phyloP scores from a whole-genome alignment of 1,284 basidiomycete species.

The Anthracocystis setariae region DNA sequence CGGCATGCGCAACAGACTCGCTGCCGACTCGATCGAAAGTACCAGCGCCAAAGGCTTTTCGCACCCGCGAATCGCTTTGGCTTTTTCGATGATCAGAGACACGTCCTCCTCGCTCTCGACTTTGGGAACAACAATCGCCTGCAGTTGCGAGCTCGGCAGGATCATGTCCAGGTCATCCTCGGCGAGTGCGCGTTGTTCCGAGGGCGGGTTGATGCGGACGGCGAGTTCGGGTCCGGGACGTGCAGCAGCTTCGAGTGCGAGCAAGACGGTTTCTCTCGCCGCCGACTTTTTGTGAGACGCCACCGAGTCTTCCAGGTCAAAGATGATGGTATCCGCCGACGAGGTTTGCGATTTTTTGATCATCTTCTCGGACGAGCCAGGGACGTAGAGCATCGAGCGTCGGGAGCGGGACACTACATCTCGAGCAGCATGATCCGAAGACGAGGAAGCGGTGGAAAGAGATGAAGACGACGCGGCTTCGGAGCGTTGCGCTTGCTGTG shows the following conservation, averaged over 20 bases:
- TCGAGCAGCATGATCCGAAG: not conserved
- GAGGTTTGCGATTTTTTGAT: constrained; percentile 55
- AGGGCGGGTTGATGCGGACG: constrained; percentile 66
- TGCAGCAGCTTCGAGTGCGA: constrained; percentile 53
- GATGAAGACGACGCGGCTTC: not conserved
- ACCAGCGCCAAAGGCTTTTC: constrained; percentile 46
- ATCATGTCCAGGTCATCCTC: constrained; percentile 61
- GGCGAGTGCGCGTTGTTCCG: constrained; percentile 31
- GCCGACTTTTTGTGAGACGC: constrained; percentile 61
- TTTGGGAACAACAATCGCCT: constrained; percentile 63
- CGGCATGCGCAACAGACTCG: constrained; percentile 53
- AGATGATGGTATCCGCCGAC: constrained; percentile 60
- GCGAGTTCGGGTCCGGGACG: constrained; percentile 51
- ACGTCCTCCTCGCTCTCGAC: constrained; percentile 61
- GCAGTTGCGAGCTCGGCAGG: constrained; percentile 47
- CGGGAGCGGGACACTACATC: constrained; percentile 32
- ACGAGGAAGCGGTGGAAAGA: not conserved
- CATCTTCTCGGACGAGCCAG: constrained; percentile 64
- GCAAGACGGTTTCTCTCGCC: constrained; percentile 57
- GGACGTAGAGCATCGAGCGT: constrained; percentile 61
- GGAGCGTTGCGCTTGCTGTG: constrained; percentile 4
- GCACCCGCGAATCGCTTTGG: constrained; percentile 23
- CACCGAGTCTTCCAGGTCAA: constrained; percentile 64
- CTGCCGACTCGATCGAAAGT: constrained; percentile 63
- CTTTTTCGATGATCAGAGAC: constrained; percentile 41